Conservation (phyloP, 2,329 filamentous ascomycete genomes). For the Penicillium fuscoglaucum region DNA sequence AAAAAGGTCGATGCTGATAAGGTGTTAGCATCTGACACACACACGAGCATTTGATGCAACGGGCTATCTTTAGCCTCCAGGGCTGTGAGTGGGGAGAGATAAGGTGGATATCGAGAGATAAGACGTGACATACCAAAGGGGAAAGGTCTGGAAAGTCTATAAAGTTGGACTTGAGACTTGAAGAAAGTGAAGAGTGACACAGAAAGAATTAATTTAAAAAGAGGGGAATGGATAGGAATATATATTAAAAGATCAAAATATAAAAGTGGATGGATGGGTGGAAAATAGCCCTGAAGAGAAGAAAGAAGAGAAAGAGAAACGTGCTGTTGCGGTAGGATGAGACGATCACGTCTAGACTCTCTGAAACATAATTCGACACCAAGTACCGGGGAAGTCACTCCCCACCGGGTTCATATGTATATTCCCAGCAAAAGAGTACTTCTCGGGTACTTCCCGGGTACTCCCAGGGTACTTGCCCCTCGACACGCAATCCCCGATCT, state of each 20-base stretch:
- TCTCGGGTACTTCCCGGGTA: background rate
- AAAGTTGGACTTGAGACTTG: background rate
- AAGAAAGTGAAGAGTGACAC: background rate
- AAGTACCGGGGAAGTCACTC: slow-evolving; percentile 6
- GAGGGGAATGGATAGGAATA: background rate
- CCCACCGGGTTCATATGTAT: too few relatives aligned
- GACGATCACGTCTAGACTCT: slow-evolving; percentile 14
- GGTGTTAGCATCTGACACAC: slow-evolving; percentile 6
- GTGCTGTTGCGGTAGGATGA: slow-evolving; percentile 13
- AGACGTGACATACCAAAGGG: slow-evolving; percentile 15
- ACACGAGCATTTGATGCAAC: background rate
- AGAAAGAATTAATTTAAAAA: background rate
- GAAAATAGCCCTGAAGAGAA: background rate
- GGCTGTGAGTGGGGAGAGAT: slow-evolving; percentile 28
- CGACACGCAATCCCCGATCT: slow-evolving; percentile 8
- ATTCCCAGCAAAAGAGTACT: background rate
- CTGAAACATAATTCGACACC: background rate
- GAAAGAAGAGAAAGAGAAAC: slow-evolving; percentile 1
- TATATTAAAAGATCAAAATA: background rate
- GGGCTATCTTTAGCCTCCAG: slow-evolving; percentile 22
- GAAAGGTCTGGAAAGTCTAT: background rate
- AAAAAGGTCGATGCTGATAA: slow-evolving; percentile 18
- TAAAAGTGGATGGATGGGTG: background rate
- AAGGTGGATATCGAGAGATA: slow-evolving; percentile 22
- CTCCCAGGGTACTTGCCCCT: background rate